Conservation (phyloP, 2,329 filamentous ascomycete species). For the Paecilomyces formosus region DNA sequence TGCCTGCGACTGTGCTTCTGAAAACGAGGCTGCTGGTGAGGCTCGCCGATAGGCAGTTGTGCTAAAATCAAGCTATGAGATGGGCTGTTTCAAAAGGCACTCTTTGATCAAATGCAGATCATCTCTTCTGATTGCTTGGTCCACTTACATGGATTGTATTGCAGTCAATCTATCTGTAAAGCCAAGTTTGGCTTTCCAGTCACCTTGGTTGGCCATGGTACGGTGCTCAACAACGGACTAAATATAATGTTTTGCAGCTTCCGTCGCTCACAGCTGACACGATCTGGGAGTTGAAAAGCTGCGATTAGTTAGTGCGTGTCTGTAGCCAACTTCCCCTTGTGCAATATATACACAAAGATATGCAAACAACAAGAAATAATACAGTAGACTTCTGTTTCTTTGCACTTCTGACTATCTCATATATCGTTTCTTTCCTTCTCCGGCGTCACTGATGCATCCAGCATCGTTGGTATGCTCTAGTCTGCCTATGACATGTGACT, state of each 20-base stretch:
- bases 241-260: neutral
- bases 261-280: neutral
- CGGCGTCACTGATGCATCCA: neutral
- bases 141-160: slow-evolving; percentile 54
- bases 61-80: slow-evolving; percentile 25
- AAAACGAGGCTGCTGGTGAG: slow-evolving; percentile 36
- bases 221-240: slow-evolving; percentile 15
- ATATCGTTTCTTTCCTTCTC: neutral
- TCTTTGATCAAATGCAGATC: neutral
- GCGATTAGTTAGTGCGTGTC: neutral
- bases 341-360: neutral
- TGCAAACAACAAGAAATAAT: neutral
- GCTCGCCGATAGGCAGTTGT: slow-evolving; percentile 42
- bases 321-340: neutral
- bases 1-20: slow-evolving; percentile 50
- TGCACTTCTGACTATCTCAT: neutral
- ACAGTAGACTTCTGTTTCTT: neutral
- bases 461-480: neutral
- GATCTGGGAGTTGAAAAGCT: slow-evolving; percentile 3
- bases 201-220: slow-evolving; percentile 33
- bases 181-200: slow-evolving; percentile 48
- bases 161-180: slow-evolving; percentile 56
- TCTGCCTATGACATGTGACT: neutral
- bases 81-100: neutral
- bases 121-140: neutral